phyloP scores from a whole-genome alignment of 108 stramenopile species.

The Pelagomonas calceolata region DNA sequence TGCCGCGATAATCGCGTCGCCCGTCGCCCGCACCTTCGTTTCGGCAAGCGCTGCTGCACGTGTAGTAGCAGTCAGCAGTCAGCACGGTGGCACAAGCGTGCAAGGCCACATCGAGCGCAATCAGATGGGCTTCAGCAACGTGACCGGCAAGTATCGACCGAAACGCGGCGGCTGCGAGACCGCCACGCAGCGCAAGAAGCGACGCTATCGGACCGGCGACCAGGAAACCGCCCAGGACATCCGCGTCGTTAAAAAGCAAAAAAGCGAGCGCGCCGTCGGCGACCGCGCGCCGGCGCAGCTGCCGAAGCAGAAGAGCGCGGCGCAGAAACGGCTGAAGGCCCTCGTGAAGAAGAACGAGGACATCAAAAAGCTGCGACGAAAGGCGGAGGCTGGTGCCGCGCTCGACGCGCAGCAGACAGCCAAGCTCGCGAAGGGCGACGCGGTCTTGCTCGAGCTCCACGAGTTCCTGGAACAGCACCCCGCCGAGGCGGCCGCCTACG shows the following conservation, averaged over 20 bases:
- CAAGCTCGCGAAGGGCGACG: background rate
- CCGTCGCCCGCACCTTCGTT: too few relatives aligned
- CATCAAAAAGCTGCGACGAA: background rate
- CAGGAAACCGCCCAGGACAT: background rate
- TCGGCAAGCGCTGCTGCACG: too few relatives aligned
- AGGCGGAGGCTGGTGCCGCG: background rate
- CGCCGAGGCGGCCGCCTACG: background rate
- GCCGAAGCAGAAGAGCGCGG: background rate
- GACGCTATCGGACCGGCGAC: background rate
- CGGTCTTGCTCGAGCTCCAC: background rate
- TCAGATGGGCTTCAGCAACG: too few relatives aligned
- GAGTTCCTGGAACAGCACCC: background rate
- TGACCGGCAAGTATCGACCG: background rate
- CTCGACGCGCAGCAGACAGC: background rate
- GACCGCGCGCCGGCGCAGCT: background rate
- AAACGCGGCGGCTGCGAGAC: background rate
- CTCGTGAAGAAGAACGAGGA: background rate
- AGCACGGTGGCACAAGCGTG: too few relatives aligned
- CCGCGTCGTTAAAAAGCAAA: background rate
- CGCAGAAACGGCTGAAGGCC: background rate
- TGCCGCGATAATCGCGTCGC: too few relatives aligned
- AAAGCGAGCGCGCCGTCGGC: background rate
- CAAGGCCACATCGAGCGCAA: too few relatives aligned
- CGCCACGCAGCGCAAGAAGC: background rate
- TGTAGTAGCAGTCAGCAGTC: too few relatives aligned